A percentile compares a stretch with the other conserved stretches of the same genome.
phyloP scores from a whole-genome alignment of 768 basidiomycete genomes.

The Rhodotorula graminis region DNA sequence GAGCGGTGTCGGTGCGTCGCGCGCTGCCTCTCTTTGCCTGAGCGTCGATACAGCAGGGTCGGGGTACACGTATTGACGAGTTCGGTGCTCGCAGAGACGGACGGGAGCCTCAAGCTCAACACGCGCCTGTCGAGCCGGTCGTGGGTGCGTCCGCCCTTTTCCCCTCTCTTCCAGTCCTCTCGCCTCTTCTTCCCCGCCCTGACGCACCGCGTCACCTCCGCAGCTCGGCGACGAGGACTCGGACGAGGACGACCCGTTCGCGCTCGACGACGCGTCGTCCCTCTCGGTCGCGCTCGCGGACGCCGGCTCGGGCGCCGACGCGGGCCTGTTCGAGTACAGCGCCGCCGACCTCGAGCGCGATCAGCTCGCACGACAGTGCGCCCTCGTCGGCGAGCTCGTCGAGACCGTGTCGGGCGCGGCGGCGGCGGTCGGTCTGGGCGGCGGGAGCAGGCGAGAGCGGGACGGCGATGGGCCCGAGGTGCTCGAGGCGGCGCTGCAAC shows the following conservation, averaged over 20 bases:
- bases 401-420: conserved; percentile 58
- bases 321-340: conserved; percentile 55
- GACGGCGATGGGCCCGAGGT: conserved; percentile 63
- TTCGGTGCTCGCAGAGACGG: not conserved
- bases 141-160: conserved; percentile 59
- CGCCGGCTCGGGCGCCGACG: conserved; percentile 1
- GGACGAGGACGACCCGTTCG: conserved; percentile 94
- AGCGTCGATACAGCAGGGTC: no score
- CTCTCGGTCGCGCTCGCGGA: no score
- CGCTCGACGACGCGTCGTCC: conserved; percentile 59
- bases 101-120: conserved; percentile 75
- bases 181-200: not conserved
- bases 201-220: not conserved
- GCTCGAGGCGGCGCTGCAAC: conserved; percentile 76
- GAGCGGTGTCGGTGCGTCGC: not conserved
- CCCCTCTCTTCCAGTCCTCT: not conserved
- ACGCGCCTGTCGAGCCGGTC: conserved; percentile 83
- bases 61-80: not conserved
- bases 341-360: conserved; percentile 89
- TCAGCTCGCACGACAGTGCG: conserved; percentile 81
- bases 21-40: no score
- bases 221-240: conserved; percentile 73
- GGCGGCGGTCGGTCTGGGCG: no score
- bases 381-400: conserved; percentile 73
- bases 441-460: conserved; percentile 51